Evolutionary conservation across 352 stramenopile species (phyloP), one percentile per base, ranked within the genome.

Genomic region (Globisporangium sylvaticum): DNA sequence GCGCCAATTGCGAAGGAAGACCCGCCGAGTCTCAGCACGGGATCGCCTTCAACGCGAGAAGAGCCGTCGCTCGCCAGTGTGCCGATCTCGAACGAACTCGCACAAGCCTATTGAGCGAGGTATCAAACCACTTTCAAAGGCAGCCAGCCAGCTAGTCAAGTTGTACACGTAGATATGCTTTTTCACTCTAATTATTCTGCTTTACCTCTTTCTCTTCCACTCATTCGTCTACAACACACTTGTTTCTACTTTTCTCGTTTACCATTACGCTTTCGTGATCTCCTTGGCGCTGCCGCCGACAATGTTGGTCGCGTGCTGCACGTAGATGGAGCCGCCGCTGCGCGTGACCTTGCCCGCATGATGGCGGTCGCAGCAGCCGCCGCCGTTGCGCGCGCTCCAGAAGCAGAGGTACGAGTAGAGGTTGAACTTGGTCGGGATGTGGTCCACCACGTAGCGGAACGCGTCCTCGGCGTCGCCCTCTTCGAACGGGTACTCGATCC

Each of bases 361-460:
- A 50, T 91, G 81, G 55, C 86, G 78, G 55, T 91, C 86, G 65
- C 83, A 91, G 69, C 79, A 92, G 22, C 84, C 84, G 58, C 84
- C 88, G 53, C 88, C 88, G 62, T 95, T 95, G 55, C 76, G 83
- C 32, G 88, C 85, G 29, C 66, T 73, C 75, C 81, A 90, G 69
- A 86, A 95, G 72, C 83, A 95, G 5, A 84, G 54, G 73, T 84
- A 84, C 68, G 88, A 95, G 74, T 94, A 95, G n/a, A 95, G 75
- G 59, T 95, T 95, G 71, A 70, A 90, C 64, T 95, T 95, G 61
- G 88, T 95, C 46, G 88, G 88, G 37, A 95, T 82, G 71, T 95
- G 84, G 22, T 82, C 76, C 29, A 94, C 87, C 39, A 89, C 83
- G 66, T 91, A 95, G 54, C 64, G 69, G 67, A 94, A 89, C n/a